phyloP scores from a whole-genome alignment of 306 rosid genomes.

The Biancaea sappan region DNA sequence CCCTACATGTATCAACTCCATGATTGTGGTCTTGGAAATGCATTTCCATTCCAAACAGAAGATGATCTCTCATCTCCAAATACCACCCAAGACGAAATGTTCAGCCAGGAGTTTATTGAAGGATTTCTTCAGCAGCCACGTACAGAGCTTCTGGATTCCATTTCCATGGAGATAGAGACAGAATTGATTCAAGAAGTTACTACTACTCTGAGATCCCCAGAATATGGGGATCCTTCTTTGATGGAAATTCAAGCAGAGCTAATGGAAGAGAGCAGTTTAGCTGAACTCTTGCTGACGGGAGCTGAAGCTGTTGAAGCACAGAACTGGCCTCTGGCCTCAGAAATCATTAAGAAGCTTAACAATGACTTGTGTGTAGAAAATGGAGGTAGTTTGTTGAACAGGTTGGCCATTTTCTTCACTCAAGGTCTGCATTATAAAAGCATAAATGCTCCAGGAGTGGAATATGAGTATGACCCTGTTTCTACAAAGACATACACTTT shows the following conservation, averaged over 20 bases:
- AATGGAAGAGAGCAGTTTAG: constrained; percentile 62
- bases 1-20: constrained; percentile 34
- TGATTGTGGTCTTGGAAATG: constrained; percentile 39
- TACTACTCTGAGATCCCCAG: background rate
- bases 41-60: constrained; percentile 34
- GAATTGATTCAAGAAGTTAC: constrained; percentile 9
- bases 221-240: constrained; percentile 31
- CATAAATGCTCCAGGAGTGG: constrained; percentile 27
- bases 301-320: constrained; percentile 76
- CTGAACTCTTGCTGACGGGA: constrained; percentile 62
- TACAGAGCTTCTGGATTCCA: constrained; percentile 24
- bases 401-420: constrained; percentile 59
- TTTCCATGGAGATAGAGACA: constrained; percentile 25
- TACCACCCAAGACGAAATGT: constrained; percentile 27
- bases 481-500: constrained; percentile 33
- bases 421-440: constrained; percentile 49
- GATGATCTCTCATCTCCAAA: constrained; percentile 30
- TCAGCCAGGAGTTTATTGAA: constrained; percentile 38
- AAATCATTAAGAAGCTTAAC: constrained; percentile 47
- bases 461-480: constrained; percentile 28
- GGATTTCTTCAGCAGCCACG: constrained; percentile 42
- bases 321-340: constrained; percentile 48
- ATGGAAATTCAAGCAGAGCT: constrained; percentile 58
- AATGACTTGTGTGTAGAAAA: constrained; percentile 25
- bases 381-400: constrained; percentile 48